Evolutionary conservation across 2,329 filamentous ascomycete genomes (phyloP), one percentile per base, ranked within the genome.

Genomic region (Aureobasidium sp.): DNA sequence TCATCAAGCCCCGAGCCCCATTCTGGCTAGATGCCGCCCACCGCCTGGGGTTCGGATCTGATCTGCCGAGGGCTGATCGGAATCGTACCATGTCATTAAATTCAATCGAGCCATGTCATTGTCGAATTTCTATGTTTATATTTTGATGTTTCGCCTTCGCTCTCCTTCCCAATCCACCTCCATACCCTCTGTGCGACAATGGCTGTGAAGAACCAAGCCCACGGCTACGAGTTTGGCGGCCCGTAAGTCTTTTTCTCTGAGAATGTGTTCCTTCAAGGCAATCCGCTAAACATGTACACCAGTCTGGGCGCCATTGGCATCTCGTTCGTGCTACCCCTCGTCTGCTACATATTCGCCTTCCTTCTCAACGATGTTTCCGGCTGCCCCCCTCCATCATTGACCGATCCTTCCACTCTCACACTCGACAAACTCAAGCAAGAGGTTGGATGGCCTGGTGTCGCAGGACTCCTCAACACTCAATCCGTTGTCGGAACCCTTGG

Each of bases 301-400:
- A 95, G 91, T 61, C 79, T 87, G 45, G 92, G 91, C 62, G 90
- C 89, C 39, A 84, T 87, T 64, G 82, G 78, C 64, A 90, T 97
- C 70, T 89, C 89, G 8, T 87, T 95, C 69, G 87, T 87, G 62
- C 84, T 97, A 0, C 93, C 93, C 0, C 64, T 91, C 45, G 81
- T 92, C 66, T 84, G 91, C 68, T 96, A 94, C 76, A 73, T 86
- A 68, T 87, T 93, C 71, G 82, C 87, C 51, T 96, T 97, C 72
- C 80, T 88, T 69, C 97, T 93, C 82, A 97, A 97, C 77, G 92
- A 97, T 74, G 80, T 95, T 66, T 88, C 90, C 9, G 93, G 94
- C 63, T 97, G 94, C 72, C 94, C 93, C 51, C 87, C 90, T 2
- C 91, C 92, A 3, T 91, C 89, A 4, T 81, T 93, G 9, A 82